phyloP scores from a whole-genome alignment of 2,329 filamentous ascomycete species.

The Fusarium abutilonis region DNA sequence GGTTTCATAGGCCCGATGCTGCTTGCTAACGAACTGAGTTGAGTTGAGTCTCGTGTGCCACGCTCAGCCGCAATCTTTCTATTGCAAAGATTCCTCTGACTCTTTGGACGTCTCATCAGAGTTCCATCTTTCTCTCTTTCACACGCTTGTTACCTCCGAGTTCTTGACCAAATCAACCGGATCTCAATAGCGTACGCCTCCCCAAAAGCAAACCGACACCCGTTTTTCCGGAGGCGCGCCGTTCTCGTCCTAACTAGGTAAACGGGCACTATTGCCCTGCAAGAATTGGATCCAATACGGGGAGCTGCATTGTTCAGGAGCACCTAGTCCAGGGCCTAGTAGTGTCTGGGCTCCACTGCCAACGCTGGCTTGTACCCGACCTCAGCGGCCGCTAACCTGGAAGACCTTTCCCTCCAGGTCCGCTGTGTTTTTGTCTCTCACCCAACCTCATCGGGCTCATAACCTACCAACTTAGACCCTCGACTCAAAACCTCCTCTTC shows the following conservation, averaged over 20 bases:
- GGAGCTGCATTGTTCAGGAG: background rate
- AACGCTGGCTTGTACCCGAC: background rate
- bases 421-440: slow-evolving; percentile 12
- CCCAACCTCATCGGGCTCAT: too few relatives aligned
- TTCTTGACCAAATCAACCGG: slow-evolving; percentile 1
- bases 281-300: background rate
- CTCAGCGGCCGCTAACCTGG: slow-evolving; percentile 19
- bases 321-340: too few relatives aligned
- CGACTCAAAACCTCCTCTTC: too few relatives aligned
- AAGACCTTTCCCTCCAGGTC: slow-evolving; percentile 16
- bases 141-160: too few relatives aligned
- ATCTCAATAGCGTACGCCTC: slow-evolving; percentile 26
- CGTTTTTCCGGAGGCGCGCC: slow-evolving; percentile 11
- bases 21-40: too few relatives aligned
- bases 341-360: background rate
- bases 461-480: too few relatives aligned
- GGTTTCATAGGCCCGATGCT: too few relatives aligned
- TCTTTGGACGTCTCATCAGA: background rate
- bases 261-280: background rate
- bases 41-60: too few relatives aligned
- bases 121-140: background rate
- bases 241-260: slow-evolving; percentile 5
- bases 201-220: slow-evolving; percentile 32
- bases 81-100: background rate
- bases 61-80: too few relatives aligned